Evolutionary conservation across 257 asterid genomes (phyloP), one percentile per base, ranked within the genome.

Genomic region (Salvia splendens): DNA sequence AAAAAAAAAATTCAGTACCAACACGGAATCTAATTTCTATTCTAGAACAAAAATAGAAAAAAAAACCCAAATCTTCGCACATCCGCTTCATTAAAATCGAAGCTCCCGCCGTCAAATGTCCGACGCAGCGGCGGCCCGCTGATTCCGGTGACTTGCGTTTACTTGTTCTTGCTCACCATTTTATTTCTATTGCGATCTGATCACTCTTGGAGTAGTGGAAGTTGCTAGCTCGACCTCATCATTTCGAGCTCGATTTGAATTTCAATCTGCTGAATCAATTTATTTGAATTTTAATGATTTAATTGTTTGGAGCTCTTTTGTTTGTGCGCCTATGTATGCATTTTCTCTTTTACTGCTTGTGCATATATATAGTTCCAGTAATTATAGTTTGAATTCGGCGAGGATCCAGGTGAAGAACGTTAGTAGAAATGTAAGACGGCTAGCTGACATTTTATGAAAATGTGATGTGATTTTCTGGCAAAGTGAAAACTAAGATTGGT

Each of bases 21-120:
- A n/a, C n/a, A n/a, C n/a, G n/a, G n/a, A n/a, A n/a, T n/a, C n/a
- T n/a, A n/a, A n/a, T n/a, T n/a, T n/a, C n/a, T n/a, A n/a, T n/a
- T n/a, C n/a, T n/a, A n/a, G n/a, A n/a, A n/a, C n/a, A n/a, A n/a
- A n/a, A n/a, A n/a, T n/a, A n/a, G n/a, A n/a, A n/a, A n/a, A n/a
- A n/a, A n/a, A n/a, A n/a, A n/a, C 16, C 73, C 87, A 38, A 84
- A 78, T 73, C 82, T 86, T 32, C 92, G 97, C 28, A 64, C 81
- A 46, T 89, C 98, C 2, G 78, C 97, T 57, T 89, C 98, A 11
- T 86, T 92, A 75, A 92, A 92, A 86, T 81, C 96, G 48, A 92
- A 89, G 85, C 70, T 72, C 66, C 82, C 89, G 35, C 76, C 89
- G 69, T 36, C 95, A 10, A 82, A 75, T 78, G 79, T 72, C 51